Base-by-base conservation (phyloP, 371 early-diverging fungal genomes). In the Nematocida minor region DNA sequence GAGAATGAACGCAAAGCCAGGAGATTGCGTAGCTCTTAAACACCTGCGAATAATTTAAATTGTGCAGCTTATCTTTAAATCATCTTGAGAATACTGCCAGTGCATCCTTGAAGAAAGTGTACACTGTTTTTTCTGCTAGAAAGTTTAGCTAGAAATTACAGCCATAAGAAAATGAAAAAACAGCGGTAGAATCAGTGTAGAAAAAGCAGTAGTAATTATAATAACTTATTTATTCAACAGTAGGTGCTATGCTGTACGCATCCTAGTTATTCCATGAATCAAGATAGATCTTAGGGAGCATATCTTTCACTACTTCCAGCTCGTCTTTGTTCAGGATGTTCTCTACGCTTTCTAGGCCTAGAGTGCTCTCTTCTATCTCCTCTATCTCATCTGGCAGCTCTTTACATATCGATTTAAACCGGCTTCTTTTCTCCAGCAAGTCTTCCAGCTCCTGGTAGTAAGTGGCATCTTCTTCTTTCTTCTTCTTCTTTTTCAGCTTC, bases 401-500 rank as follows among this genome's bases (percentile, higher is more conserved):
- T 31, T 47, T 36, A 48, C 57, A 60, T 14, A 69, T 38, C n/a
- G 3, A 25, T 55, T 74, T 74, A 14, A 74, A 27, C 4, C 31
- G 46, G 18, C 48, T 48, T 64, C 66, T 41, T 22, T 74, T 74
- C n/a, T 74, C 49, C 20, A 74, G 34, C 7, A 74, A 38, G 6
- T 74, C 64, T 38, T 74, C 77, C 40, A 74, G 2, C 34, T 74
- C 77, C 38, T 41, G 22, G 40, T 18, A 64, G 53, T 74, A 62
- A n/a, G 22, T 46, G 16, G 36, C 27, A n/a, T 74, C 77, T 22
- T 74, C 77, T 34, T 74, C 77, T 64, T 74, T 74, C 64, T 74
- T 74, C 66, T 74, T 74, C 32, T 74, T 74, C 77, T 62, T 74
- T 36, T 74, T 74, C 18, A 38, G 22, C 41, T 62, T 74, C 64